phyloP scores from a whole-genome alignment of 225 moss, liverwort and hornwort species.

The Anthoceros angustus region DNA sequence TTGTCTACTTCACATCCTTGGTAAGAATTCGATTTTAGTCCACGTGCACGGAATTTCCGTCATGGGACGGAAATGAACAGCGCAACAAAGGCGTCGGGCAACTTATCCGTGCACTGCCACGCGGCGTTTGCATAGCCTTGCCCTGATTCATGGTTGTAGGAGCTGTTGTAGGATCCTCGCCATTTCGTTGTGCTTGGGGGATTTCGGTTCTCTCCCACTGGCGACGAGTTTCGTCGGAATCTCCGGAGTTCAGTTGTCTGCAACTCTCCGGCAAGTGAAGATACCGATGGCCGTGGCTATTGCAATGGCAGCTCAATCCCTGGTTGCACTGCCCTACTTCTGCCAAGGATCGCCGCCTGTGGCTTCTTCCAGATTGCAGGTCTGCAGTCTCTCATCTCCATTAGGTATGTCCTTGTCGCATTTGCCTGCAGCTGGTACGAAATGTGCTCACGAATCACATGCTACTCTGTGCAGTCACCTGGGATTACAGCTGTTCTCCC shows the following conservation, averaged over 20 bases:
- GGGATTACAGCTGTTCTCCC: no score
- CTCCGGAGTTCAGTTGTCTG: no score
- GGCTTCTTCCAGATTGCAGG: background rate
- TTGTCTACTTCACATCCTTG: no score
- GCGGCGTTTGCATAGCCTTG: background rate
- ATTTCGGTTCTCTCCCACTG: no score
- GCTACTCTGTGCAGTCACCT: no score
- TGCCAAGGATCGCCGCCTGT: background rate
- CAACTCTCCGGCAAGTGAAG: no score
- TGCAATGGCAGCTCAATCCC: background rate
- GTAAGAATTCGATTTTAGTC: no score
- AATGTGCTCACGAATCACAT: no score
- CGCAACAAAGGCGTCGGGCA: background rate
- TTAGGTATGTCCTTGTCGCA: background rate
- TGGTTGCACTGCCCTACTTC: background rate
- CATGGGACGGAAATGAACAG: no score
- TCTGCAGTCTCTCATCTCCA: background rate
- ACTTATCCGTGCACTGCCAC: background rate
- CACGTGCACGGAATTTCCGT: no score
- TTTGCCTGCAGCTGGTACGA: background rate
- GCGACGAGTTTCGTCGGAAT: no score
- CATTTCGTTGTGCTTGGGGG: background rate
- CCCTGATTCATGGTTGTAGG: background rate
- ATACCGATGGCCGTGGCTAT: background rate
- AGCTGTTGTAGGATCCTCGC: background rate